Percentiles rank a stretch among this genome's conserved stretches.
Conservation (phyloP, 1,284 basidiomycete genomes). For the Dichomitus squalens region DNA sequence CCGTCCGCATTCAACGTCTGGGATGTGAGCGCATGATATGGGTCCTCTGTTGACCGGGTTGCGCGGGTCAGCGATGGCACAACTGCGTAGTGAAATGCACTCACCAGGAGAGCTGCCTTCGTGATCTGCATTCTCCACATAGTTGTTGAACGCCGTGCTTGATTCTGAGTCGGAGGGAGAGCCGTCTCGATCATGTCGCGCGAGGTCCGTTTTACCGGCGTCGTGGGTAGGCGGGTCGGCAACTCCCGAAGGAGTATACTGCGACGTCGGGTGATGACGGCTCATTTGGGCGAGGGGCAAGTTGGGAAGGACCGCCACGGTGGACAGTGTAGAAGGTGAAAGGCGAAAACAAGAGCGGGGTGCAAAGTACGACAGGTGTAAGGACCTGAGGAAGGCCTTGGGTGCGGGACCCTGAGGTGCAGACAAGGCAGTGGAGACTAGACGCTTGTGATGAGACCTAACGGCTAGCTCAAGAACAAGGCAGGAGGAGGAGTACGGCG, state of each 20-base stretch:
- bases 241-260: constrained; percentile 24
- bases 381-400: neutral
- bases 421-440: constrained; percentile 4
- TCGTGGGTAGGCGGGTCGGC: constrained; percentile 21
- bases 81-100: neutral
- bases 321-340: neutral
- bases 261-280: constrained; percentile 24
- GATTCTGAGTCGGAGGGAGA: constrained; percentile 29
- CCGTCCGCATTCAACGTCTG: constrained; percentile 83
- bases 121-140: constrained; percentile 20
- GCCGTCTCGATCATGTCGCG: constrained; percentile 30
- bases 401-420: neutral
- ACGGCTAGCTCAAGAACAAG: neutral
- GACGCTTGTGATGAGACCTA: constrained; percentile 3
- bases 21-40: constrained; percentile 59
- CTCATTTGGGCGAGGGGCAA: constrained; percentile 26
- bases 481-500: neutral
- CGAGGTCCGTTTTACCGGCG: constrained; percentile 20
- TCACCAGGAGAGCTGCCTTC: constrained; percentile 26
- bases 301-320: constrained; percentile 8
- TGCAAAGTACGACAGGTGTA: neutral
- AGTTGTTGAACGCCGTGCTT: constrained; percentile 23
- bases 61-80: neutral
- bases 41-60: constrained; percentile 41
- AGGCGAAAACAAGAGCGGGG: neutral